Base-by-base conservation (phyloP, 352 stramenopile species). In the Pythium aphanidermatum region DNA sequence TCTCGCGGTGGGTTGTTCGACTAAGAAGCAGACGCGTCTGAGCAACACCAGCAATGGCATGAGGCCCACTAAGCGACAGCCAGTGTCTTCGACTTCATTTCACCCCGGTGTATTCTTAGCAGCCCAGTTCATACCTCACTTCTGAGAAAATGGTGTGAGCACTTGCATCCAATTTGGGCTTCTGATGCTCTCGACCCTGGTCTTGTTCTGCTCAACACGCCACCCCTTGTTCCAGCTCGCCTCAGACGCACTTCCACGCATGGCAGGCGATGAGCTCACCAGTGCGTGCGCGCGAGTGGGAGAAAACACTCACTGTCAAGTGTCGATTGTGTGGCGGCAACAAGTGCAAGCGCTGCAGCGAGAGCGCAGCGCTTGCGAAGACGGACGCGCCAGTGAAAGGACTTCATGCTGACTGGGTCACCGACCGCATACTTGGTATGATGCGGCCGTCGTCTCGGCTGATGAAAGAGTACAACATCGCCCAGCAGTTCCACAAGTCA, bases 341-440 rank as follows among this genome's bases (percentile, higher is more conserved):
- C 16, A 78, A 86, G 23, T 95, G 86, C 60, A 92, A 92, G 43
- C 68, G 83, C 5, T 96, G 86, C 58, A 91, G 83, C 47, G 75
- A 89, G 54, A 82, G 65, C 47, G 75, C 80, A 8, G 76, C 78
- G 16, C 46, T 89, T 34, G 65, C 74, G 29, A 88, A 92, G 66
- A 70, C 53, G 9, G 66, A 89, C 55, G 86, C 73, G 13, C 76
- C 82, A 0, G 70, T 95, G n/a, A 57, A 61, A 5, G 81, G 83
- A 1, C 55, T 96, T 5, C 86, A 96, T 36, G 79, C 79, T n/a
- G 73, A 92, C 66, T 94, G 78, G 84, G 78, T 95, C 16, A 85
- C 78, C 0, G 77, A 94, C 33, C 78, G 74, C 28, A 76, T 94
- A 7, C 64, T 96, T 26, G 84, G 72, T n/a, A 95, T 95, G 83